Base-by-base conservation (phyloP, 257 asterid genomes). In the Eucommia ulmoides region DNA sequence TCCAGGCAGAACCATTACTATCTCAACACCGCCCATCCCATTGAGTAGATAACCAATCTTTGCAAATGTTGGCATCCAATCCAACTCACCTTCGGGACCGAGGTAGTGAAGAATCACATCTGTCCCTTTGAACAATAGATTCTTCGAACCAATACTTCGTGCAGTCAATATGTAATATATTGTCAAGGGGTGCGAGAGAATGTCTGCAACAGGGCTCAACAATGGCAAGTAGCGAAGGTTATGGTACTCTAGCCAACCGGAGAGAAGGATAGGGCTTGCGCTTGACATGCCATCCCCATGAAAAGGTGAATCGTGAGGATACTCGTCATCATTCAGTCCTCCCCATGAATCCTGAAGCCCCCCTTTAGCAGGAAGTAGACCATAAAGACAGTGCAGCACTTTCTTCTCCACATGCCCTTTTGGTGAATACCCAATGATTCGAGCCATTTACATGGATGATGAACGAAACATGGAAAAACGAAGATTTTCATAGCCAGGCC, bases 361-460 rank as follows among this genome's bases (percentile, higher is more conserved):
- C 48, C 54, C 48, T 8, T 51, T 45, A 8, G 24, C 20, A n/a
- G 73, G 69, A 50, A 67, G 73, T 24, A 61, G 45, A 23, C 73
- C 65, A 24, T 25, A 57, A 19, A 52, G 56, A 29, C 50, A 61
- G 47, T 49, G 64, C 33, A 29, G 23, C 73, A 66, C 50, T 47
- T 66, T 56, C 73, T 66, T 41, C 64, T 66, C 73, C 73, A 66
- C 73, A 66, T 61, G 63, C 68, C 68, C 24, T 56, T 67, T 25
- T 62, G 65, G 33, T 67, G 73, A 19, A 67, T 24, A 35, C 62
- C 69, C 20, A 56, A 22, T 16, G 64, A 57, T 57, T 67, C 65
- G 20, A 67, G 73, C 73, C 73, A 67, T 53, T 67, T 56, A 45
- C 74, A 67, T 23, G 58, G 69, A 9, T 67, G 60, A 24, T 56